Conservation (phyloP, 495 filamentous ascomycete genomes). For the Tuber umbilicatum region DNA sequence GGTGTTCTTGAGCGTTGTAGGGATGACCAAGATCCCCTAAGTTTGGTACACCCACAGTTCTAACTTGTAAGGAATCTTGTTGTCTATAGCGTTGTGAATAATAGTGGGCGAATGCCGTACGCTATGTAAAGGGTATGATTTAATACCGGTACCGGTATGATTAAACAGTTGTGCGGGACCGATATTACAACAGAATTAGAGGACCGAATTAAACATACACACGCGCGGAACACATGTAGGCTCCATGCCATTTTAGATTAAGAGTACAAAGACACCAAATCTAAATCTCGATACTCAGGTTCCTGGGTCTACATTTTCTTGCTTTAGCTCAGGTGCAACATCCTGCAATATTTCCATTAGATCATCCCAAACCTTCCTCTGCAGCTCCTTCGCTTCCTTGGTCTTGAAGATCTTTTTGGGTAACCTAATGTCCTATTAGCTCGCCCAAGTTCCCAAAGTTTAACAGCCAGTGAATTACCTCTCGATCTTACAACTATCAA, state of each 20-base stretch:
- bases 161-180: neutral
- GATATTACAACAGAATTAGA: neutral
- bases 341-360: conserved; percentile 48
- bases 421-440: neutral
- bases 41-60: neutral
- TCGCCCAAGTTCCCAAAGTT: neutral
- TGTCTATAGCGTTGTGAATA: neutral
- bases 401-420: conserved; percentile 40
- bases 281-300: neutral
- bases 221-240: neutral
- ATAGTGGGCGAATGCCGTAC: neutral
- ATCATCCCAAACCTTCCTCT: conserved; percentile 53
- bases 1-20: neutral
- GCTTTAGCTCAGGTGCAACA: neutral
- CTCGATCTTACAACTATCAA: conserved; percentile 42
- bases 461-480: conserved; percentile 11
- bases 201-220: neutral
- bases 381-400: conserved; percentile 44
- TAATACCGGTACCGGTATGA: too few relatives aligned
- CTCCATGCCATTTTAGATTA: neutral
- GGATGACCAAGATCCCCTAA: neutral
- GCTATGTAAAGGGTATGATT: neutral
- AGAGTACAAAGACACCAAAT: neutral
- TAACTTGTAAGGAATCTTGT: neutral
- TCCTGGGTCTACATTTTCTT: neutral